Base-by-base conservation (phyloP, 139 green algal species). In the Diplosphaera chodatii region DNA sequence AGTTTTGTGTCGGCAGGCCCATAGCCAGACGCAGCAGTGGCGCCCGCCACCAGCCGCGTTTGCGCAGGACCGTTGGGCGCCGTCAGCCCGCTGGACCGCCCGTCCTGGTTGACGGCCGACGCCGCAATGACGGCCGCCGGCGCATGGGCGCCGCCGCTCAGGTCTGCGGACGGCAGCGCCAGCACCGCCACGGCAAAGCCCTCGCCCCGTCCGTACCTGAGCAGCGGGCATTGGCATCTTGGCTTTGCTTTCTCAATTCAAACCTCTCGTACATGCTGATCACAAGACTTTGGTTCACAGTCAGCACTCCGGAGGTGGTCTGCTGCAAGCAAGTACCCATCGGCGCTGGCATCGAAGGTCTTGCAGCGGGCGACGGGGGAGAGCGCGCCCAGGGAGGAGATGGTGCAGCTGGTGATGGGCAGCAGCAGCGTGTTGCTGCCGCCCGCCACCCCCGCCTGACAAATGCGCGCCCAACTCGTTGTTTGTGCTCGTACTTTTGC, bases 81-180 rank as follows among this genome's bases (percentile, higher is more conserved):
- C 4, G 85, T 91, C 22, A 97, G 80, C 33, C 88, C 83, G 56
- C 82, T 91, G 71, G 86, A 93, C 64, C 91, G 80, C 13, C 92
- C 92, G 73, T 97, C 92, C 79, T 96, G 90, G 77, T 97, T 97
- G 27, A 96, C 89, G 0, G 90, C 80, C 27, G 76, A 86, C 1
- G 87, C 89, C 3, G 68, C 68, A 0, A 95, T 62, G 41, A 91
- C 28, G 2, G 64, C 0, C 78, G 82, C 27, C 64, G 28, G 33
- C n/a, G 59, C 64, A 73, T 31, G 16, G 70, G 64, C 30, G 13
- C 3, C 1, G 2, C 34, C 1, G 28, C 20, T 29, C 4, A 23
- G 13, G 48, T 25, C 48, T 10, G 13, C 4, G 48, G 48, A 48
- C 48, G 48, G 48, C 48, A 59, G 37, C 72, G 92, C 81, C 28